phyloP scores from a whole-genome alignment of 108 stramenopile species.

The Nitzschia putrida region DNA sequence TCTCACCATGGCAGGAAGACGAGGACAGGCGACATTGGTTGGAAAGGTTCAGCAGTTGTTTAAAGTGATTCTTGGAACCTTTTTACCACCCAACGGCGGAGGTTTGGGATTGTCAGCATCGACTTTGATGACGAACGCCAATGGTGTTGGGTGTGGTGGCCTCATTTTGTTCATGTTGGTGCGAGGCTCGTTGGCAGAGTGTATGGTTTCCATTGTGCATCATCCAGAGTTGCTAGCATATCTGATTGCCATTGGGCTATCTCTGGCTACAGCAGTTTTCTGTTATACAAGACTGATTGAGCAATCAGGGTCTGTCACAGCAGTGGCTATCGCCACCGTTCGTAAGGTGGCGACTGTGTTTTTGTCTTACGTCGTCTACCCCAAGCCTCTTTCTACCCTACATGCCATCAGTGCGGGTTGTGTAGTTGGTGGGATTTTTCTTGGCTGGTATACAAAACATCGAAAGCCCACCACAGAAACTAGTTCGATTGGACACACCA shows the following conservation, averaged over 20 bases:
- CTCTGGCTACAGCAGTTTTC: slow-evolving; percentile 58
- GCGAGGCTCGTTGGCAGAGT: slow-evolving; percentile 28
- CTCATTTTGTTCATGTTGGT: slow-evolving; percentile 41
- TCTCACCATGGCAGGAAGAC: slow-evolving; percentile 9
- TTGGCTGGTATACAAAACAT: slow-evolving; percentile 20
- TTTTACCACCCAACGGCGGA: neutral
- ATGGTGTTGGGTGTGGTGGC: slow-evolving; percentile 53
- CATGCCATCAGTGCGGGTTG: slow-evolving; percentile 34
- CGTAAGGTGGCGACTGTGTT: slow-evolving; percentile 52
- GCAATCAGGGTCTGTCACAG: slow-evolving; percentile 47
- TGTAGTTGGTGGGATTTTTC: slow-evolving; percentile 40
- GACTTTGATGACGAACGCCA: slow-evolving; percentile 65
- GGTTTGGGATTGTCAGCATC: slow-evolving; percentile 51
- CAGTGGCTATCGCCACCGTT: slow-evolving; percentile 64
- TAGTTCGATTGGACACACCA: too few relatives aligned
- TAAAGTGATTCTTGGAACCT: neutral
- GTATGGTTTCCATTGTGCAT: slow-evolving; percentile 5
- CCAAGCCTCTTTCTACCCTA: slow-evolving; percentile 35
- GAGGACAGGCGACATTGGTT: neutral
- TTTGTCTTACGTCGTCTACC: slow-evolving; percentile 59
- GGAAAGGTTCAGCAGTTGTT: neutral
- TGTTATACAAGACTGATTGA: slow-evolving; percentile 65
- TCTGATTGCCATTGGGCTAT: slow-evolving; percentile 46
- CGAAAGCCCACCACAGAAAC: neutral
- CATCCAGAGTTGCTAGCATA: slow-evolving; percentile 57